Evolutionary conservation across 2,329 filamentous ascomycete species (phyloP), one percentile per base, ranked within the genome.

Genomic region (Paecilomyces formosus): DNA sequence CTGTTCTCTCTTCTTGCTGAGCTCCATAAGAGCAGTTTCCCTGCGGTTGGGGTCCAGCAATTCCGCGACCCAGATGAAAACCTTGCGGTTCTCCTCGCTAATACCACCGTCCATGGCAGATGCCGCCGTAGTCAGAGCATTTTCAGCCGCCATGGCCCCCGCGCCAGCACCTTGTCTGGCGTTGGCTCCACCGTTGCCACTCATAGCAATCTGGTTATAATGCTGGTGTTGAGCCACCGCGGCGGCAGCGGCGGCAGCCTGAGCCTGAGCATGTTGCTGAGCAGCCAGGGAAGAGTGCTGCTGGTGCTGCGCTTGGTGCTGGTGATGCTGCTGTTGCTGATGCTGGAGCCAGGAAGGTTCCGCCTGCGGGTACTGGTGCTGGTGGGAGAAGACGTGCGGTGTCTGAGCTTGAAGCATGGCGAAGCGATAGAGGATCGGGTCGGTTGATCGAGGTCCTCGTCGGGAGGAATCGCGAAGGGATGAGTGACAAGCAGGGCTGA

Each of bases 1-100:
- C 76, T 97, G 94, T 77, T 99, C 94, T 58, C 94, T 83, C 83
- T 99, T 99, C 82, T 99, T 99, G 79, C 93, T 97, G 55, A 99
- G 82, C 76, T 99, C 94, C 70, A 99, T 82, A 57, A 99, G 82
- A 55, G 94, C 94, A 3, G 90, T 88, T 79, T 97, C 94, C 62
- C 94, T 85, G 28, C 92, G 92, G 67, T 83, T 86, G 64, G 92
- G 89, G 73, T 92, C 93, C 71, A 97, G 83, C 59, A 97, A 82
- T 73, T 97, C 92, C 57, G 92, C 90, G 63, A 97, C 94, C 81
- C 91, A 97, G 63, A 87, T 87, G 75, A 97, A 85, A n/a, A 95
- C 94, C 64, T 92, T 86, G 66, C 91, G 85, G 75, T 96, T 96
- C 72, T 97, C 93, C 72, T 97, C 93, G 18, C 88, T 90, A 64